Conservation (phyloP, 2,329 filamentous ascomycete species). For the Paraphaeosphaeria minitans region DNA sequence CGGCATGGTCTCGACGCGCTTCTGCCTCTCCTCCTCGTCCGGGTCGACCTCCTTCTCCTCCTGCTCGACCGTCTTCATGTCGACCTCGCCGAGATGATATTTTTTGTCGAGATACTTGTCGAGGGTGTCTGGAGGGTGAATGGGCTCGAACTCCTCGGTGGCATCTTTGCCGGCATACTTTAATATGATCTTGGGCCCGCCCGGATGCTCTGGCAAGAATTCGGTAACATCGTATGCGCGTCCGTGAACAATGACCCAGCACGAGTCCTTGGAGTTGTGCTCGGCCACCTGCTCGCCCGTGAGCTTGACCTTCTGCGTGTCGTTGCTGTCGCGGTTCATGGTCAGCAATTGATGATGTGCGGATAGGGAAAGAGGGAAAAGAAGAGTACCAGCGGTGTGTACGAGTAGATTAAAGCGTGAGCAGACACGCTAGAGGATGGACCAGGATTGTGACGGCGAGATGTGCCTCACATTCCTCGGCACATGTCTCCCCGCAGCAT, state of each 20-base stretch:
- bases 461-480: conserved; percentile 31
- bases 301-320: conserved; percentile 51
- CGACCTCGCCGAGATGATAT: conserved; percentile 48
- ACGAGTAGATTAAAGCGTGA: conserved; percentile 29
- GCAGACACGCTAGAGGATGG: conserved; percentile 18
- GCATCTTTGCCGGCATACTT: conserved; percentile 67
- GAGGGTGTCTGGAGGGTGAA: conserved; percentile 58
- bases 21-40: conserved; percentile 74
- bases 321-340: conserved; percentile 53
- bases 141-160: conserved; percentile 57
- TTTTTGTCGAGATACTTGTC: conserved; percentile 51
- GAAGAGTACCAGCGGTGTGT: background rate
- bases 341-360: conserved; percentile 18
- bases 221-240: conserved; percentile 71
- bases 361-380: conserved; percentile 8
- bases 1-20: conserved; percentile 60
- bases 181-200: conserved; percentile 84
- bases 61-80: conserved; percentile 43
- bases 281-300: conserved; percentile 60
- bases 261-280: conserved; percentile 81
- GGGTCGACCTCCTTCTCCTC: conserved; percentile 53
- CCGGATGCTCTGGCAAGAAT: conserved; percentile 68
- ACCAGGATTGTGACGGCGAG: conserved; percentile 40
- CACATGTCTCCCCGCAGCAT: conserved; percentile 33
- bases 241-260: conserved; percentile 72